Evolutionary conservation across 2,329 filamentous ascomycete species (phyloP), one percentile per base, ranked within the genome.

Genomic region (Rhynchosporium secalis): DNA sequence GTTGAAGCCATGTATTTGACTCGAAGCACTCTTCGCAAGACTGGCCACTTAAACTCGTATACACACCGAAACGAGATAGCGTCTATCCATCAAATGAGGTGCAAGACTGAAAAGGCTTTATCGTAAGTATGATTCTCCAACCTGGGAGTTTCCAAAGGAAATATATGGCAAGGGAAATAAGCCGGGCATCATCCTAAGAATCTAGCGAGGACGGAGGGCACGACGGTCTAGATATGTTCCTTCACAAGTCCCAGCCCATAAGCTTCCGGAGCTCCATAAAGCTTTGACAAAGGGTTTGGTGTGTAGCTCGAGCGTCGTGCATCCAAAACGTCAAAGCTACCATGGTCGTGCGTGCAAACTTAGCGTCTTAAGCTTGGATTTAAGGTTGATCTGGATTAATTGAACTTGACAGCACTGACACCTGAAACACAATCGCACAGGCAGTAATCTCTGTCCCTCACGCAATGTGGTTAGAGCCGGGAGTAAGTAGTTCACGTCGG

Each of bases 1-100:
- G 46, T 40, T 49, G 46, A 31, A 58, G 43, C 43, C 51, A 54
- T 54, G 33, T 54, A 54, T 36, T 36, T 36, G 33, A 36, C 33
- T 36, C 33, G 1, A 20, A 20, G 20, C 20, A 20, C 20, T 20
- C 20, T 20, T 20, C 20, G 20, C 20, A 20, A 20, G 20, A 20
- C 20, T 20, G 20, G 31, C 40, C 40, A 43, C 40, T 15, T 4
- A 43, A 43, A n/a, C 13, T 40, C 7, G 20, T 12, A 28, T 20
- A 41, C 36, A 40, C 9, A 54, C 5, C 3, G 33, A 41, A 36
- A 20, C 7, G 12, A 13, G 20, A 12, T 26, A 9, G 6, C 33
- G 36, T 20, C 10, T 54, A 20, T 20, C 20, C 36, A 54, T 41
- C 33, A 29, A 41, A 40, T 1, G 3, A 41, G n/a, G 20, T 40